Conservation (phyloP, 306 rosid genomes). For the Dicorynia guianensis region DNA sequence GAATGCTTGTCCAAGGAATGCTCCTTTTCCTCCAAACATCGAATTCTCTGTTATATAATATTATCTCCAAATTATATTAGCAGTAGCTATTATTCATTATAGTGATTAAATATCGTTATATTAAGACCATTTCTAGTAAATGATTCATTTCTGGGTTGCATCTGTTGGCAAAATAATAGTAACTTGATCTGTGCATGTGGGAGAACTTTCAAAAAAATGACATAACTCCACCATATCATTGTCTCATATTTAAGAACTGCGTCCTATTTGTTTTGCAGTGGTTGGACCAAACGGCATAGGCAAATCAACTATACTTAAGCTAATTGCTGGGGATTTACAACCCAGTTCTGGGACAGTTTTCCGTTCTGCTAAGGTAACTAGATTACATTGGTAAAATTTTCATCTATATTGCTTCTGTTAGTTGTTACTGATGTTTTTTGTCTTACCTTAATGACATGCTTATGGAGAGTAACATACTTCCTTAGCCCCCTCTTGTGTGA, state of each 20-base stretch:
- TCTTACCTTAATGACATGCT: constrained; percentile 31
- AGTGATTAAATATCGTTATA: constrained; percentile 16
- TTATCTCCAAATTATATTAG: constrained; percentile 26
- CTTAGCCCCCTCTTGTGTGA: constrained; percentile 30
- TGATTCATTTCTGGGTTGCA: constrained; percentile 36
- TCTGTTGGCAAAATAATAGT: constrained; percentile 33
- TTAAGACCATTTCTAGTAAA: constrained; percentile 11
- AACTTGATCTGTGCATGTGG: constrained; percentile 4
- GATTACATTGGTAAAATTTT: constrained; percentile 12
- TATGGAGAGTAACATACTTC: constrained; percentile 21
- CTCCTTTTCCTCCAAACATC: constrained; percentile 4
- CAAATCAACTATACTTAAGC: constrained; percentile 96
- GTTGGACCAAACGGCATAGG: constrained; percentile 99
- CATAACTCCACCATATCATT: constrained; percentile 30
- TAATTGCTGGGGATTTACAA: constrained; percentile 96
- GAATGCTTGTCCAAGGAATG: constrained; percentile 42
- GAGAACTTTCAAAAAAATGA: constrained; percentile 25
- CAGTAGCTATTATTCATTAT: constrained; percentile 13
- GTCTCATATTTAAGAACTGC: constrained; percentile 26
- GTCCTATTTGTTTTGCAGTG: constrained; percentile 70
- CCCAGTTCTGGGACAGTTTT: constrained; percentile 97
- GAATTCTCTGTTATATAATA: not conserved
- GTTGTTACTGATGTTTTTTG: not conserved
- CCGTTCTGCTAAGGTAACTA: constrained; percentile 94
- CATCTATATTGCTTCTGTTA: constrained; percentile 6